Base-by-base conservation (phyloP, 2,329 filamentous ascomycete species). In the Penicillium janthinellum region DNA sequence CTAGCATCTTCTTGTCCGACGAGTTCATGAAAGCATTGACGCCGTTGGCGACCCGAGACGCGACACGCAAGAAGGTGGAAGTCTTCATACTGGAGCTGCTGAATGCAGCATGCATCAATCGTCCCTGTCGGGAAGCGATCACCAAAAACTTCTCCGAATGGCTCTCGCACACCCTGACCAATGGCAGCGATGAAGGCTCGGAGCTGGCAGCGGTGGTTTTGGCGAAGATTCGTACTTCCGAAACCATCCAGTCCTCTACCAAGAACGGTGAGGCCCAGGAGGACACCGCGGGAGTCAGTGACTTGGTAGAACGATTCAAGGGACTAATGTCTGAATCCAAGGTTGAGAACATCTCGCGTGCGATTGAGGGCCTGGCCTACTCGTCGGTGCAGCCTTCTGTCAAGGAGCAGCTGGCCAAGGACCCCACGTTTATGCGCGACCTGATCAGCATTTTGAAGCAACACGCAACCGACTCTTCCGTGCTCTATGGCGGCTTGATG, bases 341-440 rank as follows among this genome's bases (percentile, higher is more conserved):
- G 66, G 73, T 72, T 68, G 76, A 74, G 59, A 86, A 85, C 54
- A 88, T 92, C 78, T 85, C 90, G 68, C 87, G 90, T 71, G 89
- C 91, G 0, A 86, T 98, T 56, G 95, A 99, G 77, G 95, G 94
- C 5, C 81, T 99, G 61, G 95, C 94, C 14, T 98, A 96, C 74
- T 89, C 92, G 4, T 96, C 94, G 10, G 83, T 98, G 39, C 91
- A 92, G 69, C 87, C 94, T 5, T 87, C 86, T 60, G 86, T 97
- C 59, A 96, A 96, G 74, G 91, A 98, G 73, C 85, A 88, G 51
- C 82, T 98, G 10, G 86, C 87, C 12, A 83, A 83, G 51, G 90
- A 97, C 71, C 73, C 80, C 4, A 75, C 80, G 7, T 87, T 98
- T 50, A 77, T 98, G 34, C 85, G 86, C 65, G 85, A 83, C 54